A percentile compares a stretch with the other conserved stretches of the same genome.
Conservation (phyloP, 345 rosid genomes). For the Laguncularia racemosa region DNA sequence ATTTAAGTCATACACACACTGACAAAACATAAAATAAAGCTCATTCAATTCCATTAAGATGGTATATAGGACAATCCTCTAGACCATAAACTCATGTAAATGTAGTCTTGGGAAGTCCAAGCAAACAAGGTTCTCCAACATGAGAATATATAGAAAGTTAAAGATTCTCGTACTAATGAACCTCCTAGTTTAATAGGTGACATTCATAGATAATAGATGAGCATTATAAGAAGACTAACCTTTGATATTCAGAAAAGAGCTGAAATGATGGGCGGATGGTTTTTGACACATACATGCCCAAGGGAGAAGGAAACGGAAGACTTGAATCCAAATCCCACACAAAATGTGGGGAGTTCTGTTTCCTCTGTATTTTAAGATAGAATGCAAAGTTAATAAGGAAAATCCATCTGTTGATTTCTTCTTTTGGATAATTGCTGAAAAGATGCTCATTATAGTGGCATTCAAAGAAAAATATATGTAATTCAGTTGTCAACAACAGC, state of each 20-base stretch:
- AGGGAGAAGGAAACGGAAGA: slow-evolving; percentile 72
- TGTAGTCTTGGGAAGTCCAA: too few species aligned
- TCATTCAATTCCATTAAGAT: too few species aligned
- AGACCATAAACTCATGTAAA: too few species aligned
- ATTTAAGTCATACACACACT: too few species aligned
- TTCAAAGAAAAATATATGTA: background rate
- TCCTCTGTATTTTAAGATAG: slow-evolving; percentile 28
- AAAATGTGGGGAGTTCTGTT: slow-evolving; percentile 30
- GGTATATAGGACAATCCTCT: too few species aligned
- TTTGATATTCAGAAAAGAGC: slow-evolving; percentile 65
- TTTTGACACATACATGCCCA: slow-evolving; percentile 52
- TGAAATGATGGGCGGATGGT: slow-evolving; percentile 66
- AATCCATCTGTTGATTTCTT: background rate
- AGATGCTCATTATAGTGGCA: background rate
- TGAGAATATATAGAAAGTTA: too few species aligned
- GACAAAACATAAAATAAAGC: too few species aligned
- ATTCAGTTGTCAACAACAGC: background rate
- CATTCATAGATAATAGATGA: background rate
- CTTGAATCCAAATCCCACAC: slow-evolving; percentile 89
- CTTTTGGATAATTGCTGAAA: too few species aligned
- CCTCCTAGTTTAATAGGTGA: too few species aligned
- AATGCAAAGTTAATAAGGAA: background rate
- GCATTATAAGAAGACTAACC: slow-evolving; percentile 24
- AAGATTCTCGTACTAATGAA: too few species aligned
- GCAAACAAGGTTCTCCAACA: too few species aligned